phyloP scores from a whole-genome alignment of 345 rosid genomes.

The Gossypium stocksii region DNA sequence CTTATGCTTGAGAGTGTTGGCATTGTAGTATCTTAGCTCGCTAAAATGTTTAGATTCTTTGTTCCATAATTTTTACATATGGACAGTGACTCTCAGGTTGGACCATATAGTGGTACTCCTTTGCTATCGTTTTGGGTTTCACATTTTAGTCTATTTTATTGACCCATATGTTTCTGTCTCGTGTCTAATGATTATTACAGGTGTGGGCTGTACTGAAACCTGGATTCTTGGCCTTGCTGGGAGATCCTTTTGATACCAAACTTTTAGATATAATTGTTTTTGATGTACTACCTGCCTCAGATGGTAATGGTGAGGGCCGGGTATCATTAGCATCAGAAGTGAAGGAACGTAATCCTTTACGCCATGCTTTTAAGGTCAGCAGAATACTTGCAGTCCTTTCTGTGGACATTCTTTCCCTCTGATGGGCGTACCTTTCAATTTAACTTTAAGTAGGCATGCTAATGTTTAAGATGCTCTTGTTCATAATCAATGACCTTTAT shows the following conservation, averaged over 20 bases:
- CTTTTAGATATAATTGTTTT: slow-evolving; percentile 87
- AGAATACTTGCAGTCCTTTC: background rate
- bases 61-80: background rate
- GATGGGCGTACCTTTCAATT: background rate
- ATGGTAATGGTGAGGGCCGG: slow-evolving; percentile 76
- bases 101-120: background rate
- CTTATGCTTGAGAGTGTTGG: background rate
- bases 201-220: slow-evolving; percentile 99
- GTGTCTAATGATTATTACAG: slow-evolving; percentile 35
- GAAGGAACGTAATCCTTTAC: slow-evolving; percentile 88
- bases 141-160: background rate
- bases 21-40: background rate
- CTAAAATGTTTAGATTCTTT: background rate
- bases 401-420: background rate
- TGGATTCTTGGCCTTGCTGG: slow-evolving; percentile 88
- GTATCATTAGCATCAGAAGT: slow-evolving; percentile 76
- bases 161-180: background rate
- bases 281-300: slow-evolving; percentile 85
- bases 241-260: slow-evolving; percentile 77
- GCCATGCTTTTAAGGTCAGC: slow-evolving; percentile 85
- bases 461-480: background rate
- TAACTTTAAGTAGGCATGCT: background rate
- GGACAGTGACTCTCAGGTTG: background rate
- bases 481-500: background rate
- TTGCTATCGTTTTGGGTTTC: background rate